A percentile compares a stretch with the other conserved stretches of the same genome.
Evolutionary conservation across 116 monocot genomes (phyloP).

Genomic region (Zostera marina): DNA sequence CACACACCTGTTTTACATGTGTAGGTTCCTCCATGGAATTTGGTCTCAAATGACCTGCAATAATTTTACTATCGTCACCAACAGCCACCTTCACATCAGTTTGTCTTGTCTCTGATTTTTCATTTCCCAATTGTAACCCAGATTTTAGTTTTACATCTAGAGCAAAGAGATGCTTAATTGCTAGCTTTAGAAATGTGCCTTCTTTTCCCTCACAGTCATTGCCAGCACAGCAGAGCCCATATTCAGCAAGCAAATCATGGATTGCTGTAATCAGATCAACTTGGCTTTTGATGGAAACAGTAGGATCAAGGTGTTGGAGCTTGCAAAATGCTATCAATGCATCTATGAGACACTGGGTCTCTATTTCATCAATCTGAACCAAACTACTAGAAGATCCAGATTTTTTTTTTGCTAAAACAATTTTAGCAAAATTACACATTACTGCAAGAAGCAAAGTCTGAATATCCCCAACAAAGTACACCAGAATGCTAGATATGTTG

Average conservation of each 20-base stretch:
- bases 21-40: conserved; percentile 15
- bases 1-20: conserved; percentile 28
- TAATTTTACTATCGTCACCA: conserved; percentile 6
- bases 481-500: conserved; percentile 20
- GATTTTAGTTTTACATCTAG: conserved; percentile 82
- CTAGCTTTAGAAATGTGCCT: conserved; percentile 85
- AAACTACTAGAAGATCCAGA: conserved; percentile 20
- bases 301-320: conserved; percentile 73
- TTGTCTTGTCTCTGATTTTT: conserved; percentile 16
- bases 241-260: conserved; percentile 93
- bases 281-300: conserved; percentile 65
- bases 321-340: conserved; percentile 81
- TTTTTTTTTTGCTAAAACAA: conserved; percentile 23
- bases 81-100: conserved; percentile 6
- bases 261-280: conserved; percentile 78
- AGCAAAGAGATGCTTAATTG: conserved; percentile 90
- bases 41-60: conserved; percentile 6
- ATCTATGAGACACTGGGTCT: conserved; percentile 63
- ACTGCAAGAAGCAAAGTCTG: conserved; percentile 57
- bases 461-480: conserved; percentile 41
- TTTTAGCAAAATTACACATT: conserved; percentile 38
- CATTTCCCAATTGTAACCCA: conserved; percentile 13
- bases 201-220: conserved; percentile 71
- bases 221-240: conserved; percentile 98
- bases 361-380: conserved; percentile 36